Evolutionary conservation across 495 filamentous ascomycete genomes (phyloP), one percentile per base, ranked within the genome.

Genomic region (Aspergillus kassunensis): DNA sequence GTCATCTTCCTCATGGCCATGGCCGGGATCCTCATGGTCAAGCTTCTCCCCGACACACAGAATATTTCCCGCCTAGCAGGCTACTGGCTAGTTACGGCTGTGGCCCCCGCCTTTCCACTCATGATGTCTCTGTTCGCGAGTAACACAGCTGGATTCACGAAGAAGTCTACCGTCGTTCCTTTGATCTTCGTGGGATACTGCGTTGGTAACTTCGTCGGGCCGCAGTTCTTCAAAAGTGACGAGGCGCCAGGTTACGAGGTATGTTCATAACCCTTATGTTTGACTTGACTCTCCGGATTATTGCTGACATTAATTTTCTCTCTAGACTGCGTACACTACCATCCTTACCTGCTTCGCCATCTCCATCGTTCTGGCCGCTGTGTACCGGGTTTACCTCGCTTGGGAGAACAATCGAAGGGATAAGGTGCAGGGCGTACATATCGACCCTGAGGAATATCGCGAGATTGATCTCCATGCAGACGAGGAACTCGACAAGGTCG

Each of bases 121-220:
- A 57, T 55, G 51, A 35, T 61, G 37, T 52, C 58, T 0, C 41
- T 70, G 8, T 49, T 49, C 27, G 48, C 53, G 11, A 60, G 61
- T 24, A 68, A 68, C 35, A 65, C 58, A 3, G 67, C 61, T 24
- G 67, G 67, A 0, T 64, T 65, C 54, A 64, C 61, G 3, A 64
- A 64, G 48, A 58, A 57, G 15, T 55, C 53, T 6, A 61, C 55
- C 8, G 37, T 55, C 12, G 49, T 46, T 18, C 55, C 55, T 1
- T n/a, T 61, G 21, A 61, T 61, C 6, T 64, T 64, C 23, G 33
- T 61, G 1, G 61, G 48, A 0, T 62, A 59, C 39, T 59, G 55
- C 21, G 50, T 57, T 25, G 55, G 61, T 27, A 27, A 61, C 33
- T 30, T 64, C 2, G 45, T 57, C n/a, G 61, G 57, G 0, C 61